A percentile compares a stretch with the other conserved stretches of the same genome.
Evolutionary conservation across 192 early-diverging fungal species (phyloP).

Genomic region (Podila horticola): DNA sequence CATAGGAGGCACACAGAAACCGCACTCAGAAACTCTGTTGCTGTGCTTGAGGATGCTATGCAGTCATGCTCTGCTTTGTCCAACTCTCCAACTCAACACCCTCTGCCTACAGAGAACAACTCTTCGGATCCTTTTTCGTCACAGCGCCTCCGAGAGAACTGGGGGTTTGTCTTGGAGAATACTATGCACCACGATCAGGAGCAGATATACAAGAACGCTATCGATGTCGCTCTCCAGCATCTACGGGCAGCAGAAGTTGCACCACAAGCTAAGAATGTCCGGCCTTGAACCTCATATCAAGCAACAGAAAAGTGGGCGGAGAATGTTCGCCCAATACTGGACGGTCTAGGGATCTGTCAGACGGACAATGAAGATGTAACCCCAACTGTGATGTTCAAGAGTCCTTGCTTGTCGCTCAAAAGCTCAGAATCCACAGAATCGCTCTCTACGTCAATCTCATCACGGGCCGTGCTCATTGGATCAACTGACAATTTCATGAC

Average conservation of each 20-base stretch:
- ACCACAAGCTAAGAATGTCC: not conserved
- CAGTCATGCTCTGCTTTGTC: not conserved
- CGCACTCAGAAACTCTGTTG: slow-evolving; percentile 7
- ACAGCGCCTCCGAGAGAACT: slow-evolving; percentile 1
- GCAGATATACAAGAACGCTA: slow-evolving; percentile 6
- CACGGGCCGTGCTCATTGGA: not conserved
- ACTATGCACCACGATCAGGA: slow-evolving; percentile 1
- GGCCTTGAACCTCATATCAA: not conserved
- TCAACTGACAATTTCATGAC: slow-evolving; percentile 3
- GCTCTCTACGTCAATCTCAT: not conserved
- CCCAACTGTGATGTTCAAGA: not conserved
- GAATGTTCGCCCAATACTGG: slow-evolving; percentile 3
- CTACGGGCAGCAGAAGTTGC: not conserved
- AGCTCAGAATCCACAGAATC: not conserved
- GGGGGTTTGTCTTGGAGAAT: slow-evolving; percentile 7
- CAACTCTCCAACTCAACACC: too few species aligned
- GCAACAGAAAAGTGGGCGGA: slow-evolving; percentile 18
- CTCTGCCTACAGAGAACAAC: not conserved
- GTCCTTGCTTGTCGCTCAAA: not conserved
- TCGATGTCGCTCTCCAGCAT: slow-evolving; percentile 4
- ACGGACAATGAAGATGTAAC: not conserved
- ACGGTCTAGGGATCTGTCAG: slow-evolving; percentile 5
- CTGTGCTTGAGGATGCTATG: slow-evolving; percentile 28
- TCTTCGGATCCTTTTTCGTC: too few species aligned
- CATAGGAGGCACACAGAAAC: slow-evolving; percentile 25